Conservation (phyloP, 371 early-diverging fungal species). For the Dichotomocladium elegans region DNA sequence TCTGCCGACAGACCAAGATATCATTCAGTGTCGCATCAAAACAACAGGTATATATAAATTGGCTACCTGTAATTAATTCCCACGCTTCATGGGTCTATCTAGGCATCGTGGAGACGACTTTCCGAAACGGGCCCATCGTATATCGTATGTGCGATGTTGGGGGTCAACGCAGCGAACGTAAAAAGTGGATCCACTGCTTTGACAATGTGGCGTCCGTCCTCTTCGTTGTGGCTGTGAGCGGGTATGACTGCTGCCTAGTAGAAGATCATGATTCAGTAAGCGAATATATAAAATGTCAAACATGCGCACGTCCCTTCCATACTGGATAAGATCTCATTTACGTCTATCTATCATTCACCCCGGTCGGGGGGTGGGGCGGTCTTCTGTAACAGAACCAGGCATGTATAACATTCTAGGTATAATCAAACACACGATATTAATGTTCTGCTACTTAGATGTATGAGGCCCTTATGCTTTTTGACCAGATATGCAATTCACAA, state of each 20-base stretch:
- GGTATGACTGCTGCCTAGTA: conserved; percentile 91
- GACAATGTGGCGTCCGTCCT: conserved; percentile 93
- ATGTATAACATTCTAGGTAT: no score
- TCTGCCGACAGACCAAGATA: conserved; percentile 87
- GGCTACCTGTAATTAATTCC: neutral
- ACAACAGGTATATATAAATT: conserved; percentile 37
- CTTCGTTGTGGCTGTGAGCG: conserved; percentile 89
- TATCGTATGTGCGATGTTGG: conserved; percentile 95
- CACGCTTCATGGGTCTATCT: conserved; percentile 24
- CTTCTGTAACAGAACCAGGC: conserved; percentile 29
- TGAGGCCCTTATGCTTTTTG: conserved; percentile 91
- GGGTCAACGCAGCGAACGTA: conserved; percentile 89
- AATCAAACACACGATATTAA: no score
- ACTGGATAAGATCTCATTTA: no score
- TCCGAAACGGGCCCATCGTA: conserved; percentile 74
- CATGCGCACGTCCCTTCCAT: no score
- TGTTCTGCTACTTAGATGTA: conserved; percentile 73
- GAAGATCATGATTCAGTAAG: conserved; percentile 92
- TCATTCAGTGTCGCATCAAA: conserved; percentile 65
- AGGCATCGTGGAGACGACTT: conserved; percentile 84
- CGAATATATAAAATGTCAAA: no score
- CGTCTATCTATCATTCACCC: no score
- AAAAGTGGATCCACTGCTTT: conserved; percentile 93
- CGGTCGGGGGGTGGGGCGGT: no score
- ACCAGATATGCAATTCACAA: conserved; percentile 91